phyloP scores from a whole-genome alignment of 495 filamentous ascomycete genomes.

The Podospora sp. region DNA sequence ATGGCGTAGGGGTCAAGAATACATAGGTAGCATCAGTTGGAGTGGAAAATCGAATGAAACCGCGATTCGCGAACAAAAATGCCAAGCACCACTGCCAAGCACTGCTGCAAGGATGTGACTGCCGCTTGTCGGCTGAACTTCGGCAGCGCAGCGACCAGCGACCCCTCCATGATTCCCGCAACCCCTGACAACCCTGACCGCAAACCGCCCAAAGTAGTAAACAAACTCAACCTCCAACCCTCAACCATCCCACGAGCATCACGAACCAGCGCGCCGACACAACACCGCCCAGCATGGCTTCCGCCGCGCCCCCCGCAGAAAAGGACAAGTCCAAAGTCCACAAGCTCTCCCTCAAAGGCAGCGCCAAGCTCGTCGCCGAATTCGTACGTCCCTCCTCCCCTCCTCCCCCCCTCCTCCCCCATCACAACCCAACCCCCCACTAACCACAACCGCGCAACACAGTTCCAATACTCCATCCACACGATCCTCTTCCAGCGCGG shows the following conservation, averaged over 20 bases:
- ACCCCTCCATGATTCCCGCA: conserved; percentile 19
- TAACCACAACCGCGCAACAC: conserved; percentile 17
- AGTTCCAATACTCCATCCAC: conserved; percentile 98
- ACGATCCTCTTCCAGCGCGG: conserved; percentile 95
- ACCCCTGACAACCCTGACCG: conserved; percentile 30
- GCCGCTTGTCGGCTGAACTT: conserved; percentile 4
- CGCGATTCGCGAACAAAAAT: background rate
- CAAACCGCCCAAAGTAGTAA: conserved; percentile 17
- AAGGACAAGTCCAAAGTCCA: conserved; percentile 92
- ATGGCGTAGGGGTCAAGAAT: too few species aligned
- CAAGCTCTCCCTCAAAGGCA: conserved; percentile 90
- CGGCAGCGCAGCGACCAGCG: background rate
- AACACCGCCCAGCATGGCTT: conserved; percentile 22
- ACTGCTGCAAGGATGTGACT: background rate
- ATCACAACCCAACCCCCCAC: background rate
- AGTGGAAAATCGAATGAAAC: background rate
- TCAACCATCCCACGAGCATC: background rate
- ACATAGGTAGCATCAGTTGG: too few species aligned
- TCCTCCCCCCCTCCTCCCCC: background rate
- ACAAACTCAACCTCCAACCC: conserved; percentile 17
- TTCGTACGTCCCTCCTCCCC: conserved; percentile 65
- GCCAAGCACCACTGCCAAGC: background rate
- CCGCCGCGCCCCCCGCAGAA: conserved; percentile 27
- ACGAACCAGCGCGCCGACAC: background rate
- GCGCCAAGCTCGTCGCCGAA: conserved; percentile 91